Base-by-base conservation (phyloP, 2,329 filamentous ascomycete species). In the Amphichorda felina region DNA sequence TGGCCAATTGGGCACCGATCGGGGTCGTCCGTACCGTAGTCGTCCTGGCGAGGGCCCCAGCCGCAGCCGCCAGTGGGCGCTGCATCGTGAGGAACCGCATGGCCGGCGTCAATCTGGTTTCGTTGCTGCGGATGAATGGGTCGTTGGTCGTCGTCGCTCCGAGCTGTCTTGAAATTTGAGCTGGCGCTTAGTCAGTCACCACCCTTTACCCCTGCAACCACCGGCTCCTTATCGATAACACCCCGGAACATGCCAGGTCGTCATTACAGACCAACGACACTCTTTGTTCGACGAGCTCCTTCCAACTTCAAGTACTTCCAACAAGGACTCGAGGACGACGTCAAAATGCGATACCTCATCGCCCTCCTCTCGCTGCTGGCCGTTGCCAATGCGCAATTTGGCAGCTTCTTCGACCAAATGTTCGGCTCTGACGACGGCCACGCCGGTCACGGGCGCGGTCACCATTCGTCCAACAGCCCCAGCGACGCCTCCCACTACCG, bases 341-440 rank as follows among this genome's bases (percentile, higher is more conserved):
- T 16, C 44, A 53, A 39, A 17, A 59, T 59, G 56, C 50, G 46
- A 11, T 43, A 49, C 26, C 34, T 59, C 11, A 30, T 70, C 35
- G 47, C 70, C 30, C 45, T 76, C 15, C 54, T 86, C 13, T 61
- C 82, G 34, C 56, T 86, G 19, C 52, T 84, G 40, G 61, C 73
- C 41, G 59, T 74, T 13, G 76, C 69, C 4, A 64, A 71, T 38
- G 85, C 85, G 9, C 89, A 96, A 61, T 96, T 96, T 58, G 82
- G 85, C 54, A 48, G 53, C 43, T 94, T 98, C 72, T 98, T 96
- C 62, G 88, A 95, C 56, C 86, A 96, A 50, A 94, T 96, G 85
- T 96, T 98, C 57, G 72, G 76, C 47, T 67, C 68, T 40, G 60
- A 57, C 40, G 50, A 48, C 22, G 47, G 63, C 18, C 63, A 71